A percentile compares a stretch with the other conserved stretches of the same genome.
Conservation (phyloP, 495 filamentous ascomycete genomes). For the Penicillium daleae region DNA sequence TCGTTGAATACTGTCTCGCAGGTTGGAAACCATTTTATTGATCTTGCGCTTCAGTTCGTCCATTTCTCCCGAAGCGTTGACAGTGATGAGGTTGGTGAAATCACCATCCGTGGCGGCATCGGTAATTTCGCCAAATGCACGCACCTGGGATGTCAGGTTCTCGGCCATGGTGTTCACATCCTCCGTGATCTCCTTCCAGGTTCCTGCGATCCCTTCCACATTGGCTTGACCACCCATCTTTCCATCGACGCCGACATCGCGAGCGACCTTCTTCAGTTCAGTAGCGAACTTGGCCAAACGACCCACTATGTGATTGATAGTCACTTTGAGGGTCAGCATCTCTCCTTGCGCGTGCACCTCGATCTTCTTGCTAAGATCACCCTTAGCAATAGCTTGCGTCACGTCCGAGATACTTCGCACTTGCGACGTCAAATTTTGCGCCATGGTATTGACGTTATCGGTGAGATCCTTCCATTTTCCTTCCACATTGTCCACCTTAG, state of each 20-base stretch:
- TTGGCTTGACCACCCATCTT: slow-evolving; percentile 99
- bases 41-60: slow-evolving; percentile 99
- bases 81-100: slow-evolving; percentile 94
- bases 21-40: slow-evolving; percentile 97
- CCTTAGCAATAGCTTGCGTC: slow-evolving; percentile 93
- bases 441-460: slow-evolving; percentile 88
- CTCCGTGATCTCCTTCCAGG: slow-evolving; percentile 98
- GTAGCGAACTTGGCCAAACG: slow-evolving; percentile 95
- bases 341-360: slow-evolving; percentile 95
- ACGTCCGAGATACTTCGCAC: slow-evolving; percentile 96
- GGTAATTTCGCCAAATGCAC: slow-evolving; percentile 97
- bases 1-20: slow-evolving; percentile 94
- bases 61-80: slow-evolving; percentile 98
- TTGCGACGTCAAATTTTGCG: slow-evolving; percentile 90
- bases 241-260: slow-evolving; percentile 96
- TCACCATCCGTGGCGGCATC: slow-evolving; percentile 96
- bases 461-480: slow-evolving; percentile 99
- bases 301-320: slow-evolving; percentile 99
- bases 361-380: slow-evolving; percentile 95
- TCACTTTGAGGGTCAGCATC: slow-evolving; percentile 90
- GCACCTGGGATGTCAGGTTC: slow-evolving; percentile 95
- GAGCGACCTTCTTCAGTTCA: slow-evolving; percentile 92
- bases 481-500: slow-evolving; percentile 95
- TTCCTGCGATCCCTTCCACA: slow-evolving; percentile 87
- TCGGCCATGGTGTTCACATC: slow-evolving; percentile 99